A percentile compares a stretch with the other conserved stretches of the same genome.
Evolutionary conservation across 257 asterid species (phyloP).

Genomic region (Oldenlandia corymbosa): DNA sequence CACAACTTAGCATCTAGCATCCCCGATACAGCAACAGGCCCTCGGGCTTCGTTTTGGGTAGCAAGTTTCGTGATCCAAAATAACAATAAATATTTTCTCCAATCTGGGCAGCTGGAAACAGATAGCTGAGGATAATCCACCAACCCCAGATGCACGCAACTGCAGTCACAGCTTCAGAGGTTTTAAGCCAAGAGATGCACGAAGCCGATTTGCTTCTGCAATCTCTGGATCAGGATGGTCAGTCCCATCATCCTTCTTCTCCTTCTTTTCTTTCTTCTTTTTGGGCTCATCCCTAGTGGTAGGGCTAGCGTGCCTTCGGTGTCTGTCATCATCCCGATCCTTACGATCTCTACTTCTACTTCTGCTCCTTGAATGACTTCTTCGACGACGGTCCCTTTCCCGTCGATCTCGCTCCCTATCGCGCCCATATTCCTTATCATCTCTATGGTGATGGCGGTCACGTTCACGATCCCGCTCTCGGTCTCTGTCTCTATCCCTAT

Average conservation of each 20-base stretch:
- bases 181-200: slow-evolving; percentile 82
- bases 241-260: slow-evolving; percentile 72
- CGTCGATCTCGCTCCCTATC: slow-evolving; percentile 73
- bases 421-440: slow-evolving; percentile 66
- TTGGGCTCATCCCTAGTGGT: slow-evolving; percentile 74
- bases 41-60: too few species aligned
- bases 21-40: too few species aligned
- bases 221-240: slow-evolving; percentile 99
- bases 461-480: slow-evolving; percentile 51
- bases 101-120: too few species aligned
- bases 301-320: slow-evolving; percentile 51
- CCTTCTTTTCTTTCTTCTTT: slow-evolving; percentile 79
- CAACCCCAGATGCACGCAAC: too few species aligned
- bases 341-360: slow-evolving; percentile 78
- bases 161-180: slow-evolving; percentile 51
- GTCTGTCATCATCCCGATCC: slow-evolving; percentile 70
- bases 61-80: too few species aligned
- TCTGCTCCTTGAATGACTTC: slow-evolving; percentile 78
- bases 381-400: slow-evolving; percentile 67
- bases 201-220: slow-evolving; percentile 73
- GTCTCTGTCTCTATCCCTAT: slow-evolving; percentile 40
- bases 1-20: too few species aligned
- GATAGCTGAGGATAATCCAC: too few species aligned
- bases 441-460: slow-evolving; percentile 66
- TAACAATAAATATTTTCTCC: too few species aligned